phyloP scores from a whole-genome alignment of 306 rosid genomes.

The Sechiopsis laciniata region DNA sequence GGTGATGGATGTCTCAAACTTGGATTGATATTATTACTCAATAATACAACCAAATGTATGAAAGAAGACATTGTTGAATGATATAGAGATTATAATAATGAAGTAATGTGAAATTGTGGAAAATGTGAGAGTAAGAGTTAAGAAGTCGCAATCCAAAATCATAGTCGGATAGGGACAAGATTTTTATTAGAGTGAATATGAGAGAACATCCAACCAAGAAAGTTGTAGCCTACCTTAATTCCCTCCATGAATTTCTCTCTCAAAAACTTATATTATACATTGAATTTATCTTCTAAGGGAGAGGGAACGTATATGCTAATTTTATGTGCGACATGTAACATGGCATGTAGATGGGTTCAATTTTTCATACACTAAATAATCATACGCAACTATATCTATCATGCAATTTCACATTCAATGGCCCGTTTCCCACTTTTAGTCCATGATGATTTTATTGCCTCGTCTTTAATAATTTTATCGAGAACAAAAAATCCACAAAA shows the following conservation, averaged over 20 bases:
- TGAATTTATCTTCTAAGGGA: too few species aligned
- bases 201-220: constrained; percentile 15
- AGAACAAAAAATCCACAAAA: too few species aligned
- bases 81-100: neutral
- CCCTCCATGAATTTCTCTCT: neutral
- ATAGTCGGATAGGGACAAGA: neutral
- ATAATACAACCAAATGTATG: neutral
- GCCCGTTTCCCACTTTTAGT: neutral
- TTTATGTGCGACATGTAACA: too few species aligned
- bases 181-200: constrained; percentile 8
- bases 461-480: too few species aligned
- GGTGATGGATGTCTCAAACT: too few species aligned
- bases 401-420: neutral
- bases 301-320: too few species aligned
- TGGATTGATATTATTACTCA: neutral
- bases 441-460: too few species aligned
- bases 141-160: neutral
- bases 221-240: constrained; percentile 14
- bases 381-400: neutral
- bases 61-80: too few species aligned
- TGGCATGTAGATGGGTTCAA: neutral
- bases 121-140: constrained; percentile 9
- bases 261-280: too few species aligned
- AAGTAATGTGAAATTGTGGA: neutral
- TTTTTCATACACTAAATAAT: neutral